Conservation (phyloP, 257 asterid genomes). For the Forsythia viridissima region DNA sequence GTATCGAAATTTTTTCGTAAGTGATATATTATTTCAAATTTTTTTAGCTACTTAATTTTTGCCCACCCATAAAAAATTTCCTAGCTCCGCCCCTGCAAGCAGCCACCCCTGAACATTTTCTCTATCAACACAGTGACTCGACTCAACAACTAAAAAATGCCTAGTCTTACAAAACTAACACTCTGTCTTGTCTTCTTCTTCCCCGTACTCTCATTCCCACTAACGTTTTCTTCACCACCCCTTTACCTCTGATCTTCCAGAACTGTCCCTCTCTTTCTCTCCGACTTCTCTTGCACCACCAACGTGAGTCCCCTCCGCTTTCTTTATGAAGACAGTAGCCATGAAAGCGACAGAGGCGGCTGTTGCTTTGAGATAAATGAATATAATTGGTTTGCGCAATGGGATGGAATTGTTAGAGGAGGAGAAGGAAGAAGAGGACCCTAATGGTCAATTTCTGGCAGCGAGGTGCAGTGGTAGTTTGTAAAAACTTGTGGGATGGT, state of each 20-base stretch:
- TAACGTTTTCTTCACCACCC: constrained; percentile 18
- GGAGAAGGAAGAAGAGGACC: constrained; percentile 13
- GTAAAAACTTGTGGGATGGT: not conserved
- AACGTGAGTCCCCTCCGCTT: no score
- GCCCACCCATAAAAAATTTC: no score
- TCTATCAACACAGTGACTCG: no score
- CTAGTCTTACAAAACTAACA: not conserved
- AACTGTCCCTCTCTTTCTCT: constrained; percentile 40
- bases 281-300: constrained; percentile 36
- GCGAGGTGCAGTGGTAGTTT: not conserved
- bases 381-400: constrained; percentile 17
- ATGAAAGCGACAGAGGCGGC: constrained; percentile 49
- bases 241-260: constrained; percentile 25
- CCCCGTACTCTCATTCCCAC: constrained; percentile 26
- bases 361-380: constrained; percentile 48
- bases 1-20: no score
- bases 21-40: no score
- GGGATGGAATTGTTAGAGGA: constrained; percentile 21
- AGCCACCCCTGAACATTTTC: no score
- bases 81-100: no score
- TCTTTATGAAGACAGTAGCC: constrained; percentile 49
- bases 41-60: no score
- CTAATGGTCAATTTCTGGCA: constrained; percentile 22
- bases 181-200: constrained; percentile 30
- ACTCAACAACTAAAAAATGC: no score